Conservation (phyloP, 2,329 filamentous ascomycete species). For the Fusarium sp. region DNA sequence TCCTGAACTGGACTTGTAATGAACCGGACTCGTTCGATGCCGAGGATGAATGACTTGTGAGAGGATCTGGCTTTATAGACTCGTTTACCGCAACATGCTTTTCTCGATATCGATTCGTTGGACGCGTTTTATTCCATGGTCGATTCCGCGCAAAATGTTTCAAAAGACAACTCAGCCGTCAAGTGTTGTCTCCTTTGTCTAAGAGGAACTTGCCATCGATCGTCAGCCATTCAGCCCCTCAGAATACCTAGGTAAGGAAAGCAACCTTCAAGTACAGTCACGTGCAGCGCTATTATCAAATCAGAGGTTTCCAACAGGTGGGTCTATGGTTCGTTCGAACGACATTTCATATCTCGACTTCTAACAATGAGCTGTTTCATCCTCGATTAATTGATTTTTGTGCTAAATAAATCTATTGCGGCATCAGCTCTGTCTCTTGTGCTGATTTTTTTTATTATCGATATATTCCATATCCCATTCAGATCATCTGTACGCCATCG, state of each 20-base stretch:
- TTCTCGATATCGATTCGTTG: conserved; percentile 24
- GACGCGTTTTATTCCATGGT: conserved; percentile 36
- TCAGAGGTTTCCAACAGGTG: conserved; percentile 40
- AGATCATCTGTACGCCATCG: conserved; percentile 5
- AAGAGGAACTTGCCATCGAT: conserved; percentile 43
- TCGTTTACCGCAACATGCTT: conserved; percentile 20
- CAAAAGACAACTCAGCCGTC: conserved; percentile 39
- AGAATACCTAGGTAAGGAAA: conserved; percentile 45
- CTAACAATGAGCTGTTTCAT: conserved; percentile 27
- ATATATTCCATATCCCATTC: conserved; percentile 1
- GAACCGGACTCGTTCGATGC: conserved; percentile 20
- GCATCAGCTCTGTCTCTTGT: neutral
- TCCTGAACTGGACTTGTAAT: conserved; percentile 17
- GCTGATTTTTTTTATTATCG: conserved; percentile 2
- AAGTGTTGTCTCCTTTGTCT: conserved; percentile 36
- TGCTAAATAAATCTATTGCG: neutral
- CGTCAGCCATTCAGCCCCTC: conserved; percentile 50
- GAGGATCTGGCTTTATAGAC: conserved; percentile 28
- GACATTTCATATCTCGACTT: conserved; percentile 26
- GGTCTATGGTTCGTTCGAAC: conserved; percentile 39
- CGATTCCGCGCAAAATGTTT: conserved; percentile 13
- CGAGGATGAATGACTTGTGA: conserved; percentile 31
- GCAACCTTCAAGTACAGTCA: conserved; percentile 43
- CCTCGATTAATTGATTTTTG: neutral
- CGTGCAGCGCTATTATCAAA: conserved; percentile 44